These are phyloP conservation scores for Punica granatum DNA, from an alignment of 345 rosid species.

Conservation along the genomic window DNA sequence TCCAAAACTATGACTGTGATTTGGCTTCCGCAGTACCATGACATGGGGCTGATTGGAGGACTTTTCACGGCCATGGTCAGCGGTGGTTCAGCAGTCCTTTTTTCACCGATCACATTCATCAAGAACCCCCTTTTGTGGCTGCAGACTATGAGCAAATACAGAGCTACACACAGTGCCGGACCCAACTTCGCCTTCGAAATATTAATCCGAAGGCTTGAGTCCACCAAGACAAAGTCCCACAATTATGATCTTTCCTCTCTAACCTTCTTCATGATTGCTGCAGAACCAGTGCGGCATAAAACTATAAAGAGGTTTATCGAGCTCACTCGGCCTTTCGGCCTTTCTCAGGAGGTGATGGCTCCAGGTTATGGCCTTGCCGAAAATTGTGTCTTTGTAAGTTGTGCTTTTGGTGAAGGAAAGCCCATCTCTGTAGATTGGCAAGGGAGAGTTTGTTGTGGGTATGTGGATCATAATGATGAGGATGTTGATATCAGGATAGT, in stretches of 20 bases:
- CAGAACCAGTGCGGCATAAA: slow-evolving; percentile 60
- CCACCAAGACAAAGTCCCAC: slow-evolving; percentile 26
- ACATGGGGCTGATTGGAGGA: slow-evolving; percentile 72
- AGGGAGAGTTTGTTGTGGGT: slow-evolving; percentile 60
- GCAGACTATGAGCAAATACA: slow-evolving; percentile 42
- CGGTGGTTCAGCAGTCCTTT: slow-evolving; percentile 49
- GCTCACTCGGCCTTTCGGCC: slow-evolving; percentile 44
- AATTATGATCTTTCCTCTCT: slow-evolving; percentile 57
- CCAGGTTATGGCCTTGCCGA: slow-evolving; percentile 76
- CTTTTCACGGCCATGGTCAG: slow-evolving; percentile 57
- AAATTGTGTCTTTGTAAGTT: slow-evolving; percentile 64
- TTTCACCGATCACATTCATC: slow-evolving; percentile 55
- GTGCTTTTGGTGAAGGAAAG: slow-evolving; percentile 53
- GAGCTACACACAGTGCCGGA: slow-evolving; percentile 61
- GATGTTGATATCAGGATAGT: slow-evolving; percentile 52
- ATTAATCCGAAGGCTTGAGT: slow-evolving; percentile 44
- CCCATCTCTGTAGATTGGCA: slow-evolving; percentile 64
- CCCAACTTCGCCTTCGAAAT: slow-evolving; percentile 67
- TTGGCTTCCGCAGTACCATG: slow-evolving; percentile 81
- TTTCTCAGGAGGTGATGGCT: slow-evolving; percentile 60
- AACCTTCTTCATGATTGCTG: slow-evolving; percentile 63
- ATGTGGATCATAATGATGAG: slow-evolving; percentile 23
- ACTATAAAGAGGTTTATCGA: slow-evolving; percentile 47
- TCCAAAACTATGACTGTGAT: slow-evolving; percentile 51
- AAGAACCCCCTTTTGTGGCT: slow-evolving; percentile 63